These are phyloP conservation scores for Capsicum baccatum DNA, from an alignment of 257 asterid species.

Conservation along the genomic window DNA sequence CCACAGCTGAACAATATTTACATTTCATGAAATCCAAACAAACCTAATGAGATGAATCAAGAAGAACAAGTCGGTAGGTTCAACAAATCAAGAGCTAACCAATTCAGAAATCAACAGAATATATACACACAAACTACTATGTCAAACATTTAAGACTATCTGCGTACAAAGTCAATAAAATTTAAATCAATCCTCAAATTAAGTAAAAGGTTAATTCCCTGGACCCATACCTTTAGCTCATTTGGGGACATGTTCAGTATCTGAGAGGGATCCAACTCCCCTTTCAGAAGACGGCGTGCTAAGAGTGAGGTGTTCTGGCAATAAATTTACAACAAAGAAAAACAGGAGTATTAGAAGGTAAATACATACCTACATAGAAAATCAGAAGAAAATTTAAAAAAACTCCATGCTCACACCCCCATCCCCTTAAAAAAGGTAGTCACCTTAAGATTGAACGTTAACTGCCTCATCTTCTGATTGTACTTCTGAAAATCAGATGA, in stretches of 20 bases:
- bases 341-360: no score
- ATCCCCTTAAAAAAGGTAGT: no score
- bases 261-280: no score
- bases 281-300: no score
- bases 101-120: not conserved
- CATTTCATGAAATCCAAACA: not conserved
- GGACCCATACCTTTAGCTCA: conserved; percentile 69
- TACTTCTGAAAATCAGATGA: no score
- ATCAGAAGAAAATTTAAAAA: no score
- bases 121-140: not conserved
- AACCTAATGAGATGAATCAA: not conserved
- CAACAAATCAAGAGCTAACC: not conserved
- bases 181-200: conserved; percentile 19
- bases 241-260: conserved; percentile 57
- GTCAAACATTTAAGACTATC: not conserved
- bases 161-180: not conserved
- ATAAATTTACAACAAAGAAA: no score
- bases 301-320: no score
- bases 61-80: not conserved
- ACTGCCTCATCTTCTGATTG: no score
- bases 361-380: no score
- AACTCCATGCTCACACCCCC: no score
- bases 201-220: conserved; percentile 1
- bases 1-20: not conserved
- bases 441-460: no score